phyloP scores from a whole-genome alignment of 768 basidiomycete genomes.

The Gautieria morchelliformis region DNA sequence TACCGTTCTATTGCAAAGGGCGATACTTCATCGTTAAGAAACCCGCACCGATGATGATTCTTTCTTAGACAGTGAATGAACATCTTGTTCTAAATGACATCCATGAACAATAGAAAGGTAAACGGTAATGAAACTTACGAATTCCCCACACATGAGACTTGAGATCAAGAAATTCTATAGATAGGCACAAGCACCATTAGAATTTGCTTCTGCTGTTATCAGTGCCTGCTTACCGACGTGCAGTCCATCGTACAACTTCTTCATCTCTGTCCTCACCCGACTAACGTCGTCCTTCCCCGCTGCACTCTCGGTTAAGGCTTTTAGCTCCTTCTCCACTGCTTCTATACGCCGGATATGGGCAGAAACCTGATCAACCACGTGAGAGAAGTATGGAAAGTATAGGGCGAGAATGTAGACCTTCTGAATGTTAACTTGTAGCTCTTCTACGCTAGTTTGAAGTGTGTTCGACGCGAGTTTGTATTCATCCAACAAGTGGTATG shows the following conservation, averaged over 20 bases:
- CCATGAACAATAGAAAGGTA: not conserved
- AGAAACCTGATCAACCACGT: slow-evolving; percentile 64
- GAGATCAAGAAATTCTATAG: slow-evolving; percentile 68
- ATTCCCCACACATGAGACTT: slow-evolving; percentile 82
- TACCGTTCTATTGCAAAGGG: not conserved
- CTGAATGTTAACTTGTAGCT: slow-evolving; percentile 73
- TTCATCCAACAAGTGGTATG: slow-evolving; percentile 84
- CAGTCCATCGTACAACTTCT: slow-evolving; percentile 79
- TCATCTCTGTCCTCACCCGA: slow-evolving; percentile 67
- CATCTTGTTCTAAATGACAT: slow-evolving; percentile 55
- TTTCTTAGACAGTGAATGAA: slow-evolving; percentile 65
- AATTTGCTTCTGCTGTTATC: not conserved
- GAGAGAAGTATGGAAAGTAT: not conserved
- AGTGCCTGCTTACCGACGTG: slow-evolving; percentile 51
- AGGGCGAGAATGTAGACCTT: slow-evolving; percentile 37
- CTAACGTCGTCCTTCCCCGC: slow-evolving; percentile 76
- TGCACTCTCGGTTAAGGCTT: slow-evolving; percentile 54
- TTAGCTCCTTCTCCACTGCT: slow-evolving; percentile 83
- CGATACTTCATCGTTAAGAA: slow-evolving; percentile 13
- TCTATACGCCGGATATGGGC: slow-evolving; percentile 78
- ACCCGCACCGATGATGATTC: slow-evolving; percentile 52
- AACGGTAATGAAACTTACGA: slow-evolving; percentile 41
- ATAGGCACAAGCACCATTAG: not conserved
- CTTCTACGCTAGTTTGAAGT: slow-evolving; percentile 79
- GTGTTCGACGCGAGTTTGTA: slow-evolving; percentile 84